Base-by-base conservation (phyloP, 495 filamentous ascomycete genomes). In the Achaetomiella virescens region DNA sequence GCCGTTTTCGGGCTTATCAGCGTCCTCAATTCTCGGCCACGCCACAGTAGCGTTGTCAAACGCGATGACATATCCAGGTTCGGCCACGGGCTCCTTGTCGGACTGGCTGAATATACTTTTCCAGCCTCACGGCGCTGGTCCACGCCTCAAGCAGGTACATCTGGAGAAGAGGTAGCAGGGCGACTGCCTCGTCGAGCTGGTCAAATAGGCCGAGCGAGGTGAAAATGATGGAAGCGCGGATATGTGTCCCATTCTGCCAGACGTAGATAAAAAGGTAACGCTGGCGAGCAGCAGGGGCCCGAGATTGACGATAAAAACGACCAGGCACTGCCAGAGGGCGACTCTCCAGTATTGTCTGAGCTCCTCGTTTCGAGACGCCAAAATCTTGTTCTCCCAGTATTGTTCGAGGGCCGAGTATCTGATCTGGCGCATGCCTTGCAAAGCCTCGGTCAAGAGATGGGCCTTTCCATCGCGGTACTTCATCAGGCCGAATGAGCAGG, bases 401-500 rank as follows among this genome's bases (percentile, higher is more conserved):
- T 68, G 59, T 64, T 91, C 87, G 9, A 86, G 63, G 4, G 85
- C 87, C 1, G 84, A 85, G 61, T 88, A 87, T 55, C 88, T 88
- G 64, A 91, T 85, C 63, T 90, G 87, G 11, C 87, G 76, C 59
- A 91, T 89, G 48, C 82, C 87, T 55, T 85, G 79, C 9, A 91
- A 63, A 0, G 84, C 86, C 63, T 91, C 87, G 0, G 84, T 86
- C 8, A 90, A 70, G 5, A 87, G 72, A 0, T 76, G 77, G 65
- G 87, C 80, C 55, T 89, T 89, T 12, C 73, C 68, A 65, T 91
- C 87, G 52, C 85, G 75, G 10, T 76, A 71, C 60, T 82, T 85
- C 87, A 90, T 90, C 15, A 90, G 69, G 14, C 73, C 70, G 44
- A 81, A 78, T n/a, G 53, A 88, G 83, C 11, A 81, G 73, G 4